Base-by-base conservation (phyloP, 305 asterid species). In the Rubia peregrina region DNA sequence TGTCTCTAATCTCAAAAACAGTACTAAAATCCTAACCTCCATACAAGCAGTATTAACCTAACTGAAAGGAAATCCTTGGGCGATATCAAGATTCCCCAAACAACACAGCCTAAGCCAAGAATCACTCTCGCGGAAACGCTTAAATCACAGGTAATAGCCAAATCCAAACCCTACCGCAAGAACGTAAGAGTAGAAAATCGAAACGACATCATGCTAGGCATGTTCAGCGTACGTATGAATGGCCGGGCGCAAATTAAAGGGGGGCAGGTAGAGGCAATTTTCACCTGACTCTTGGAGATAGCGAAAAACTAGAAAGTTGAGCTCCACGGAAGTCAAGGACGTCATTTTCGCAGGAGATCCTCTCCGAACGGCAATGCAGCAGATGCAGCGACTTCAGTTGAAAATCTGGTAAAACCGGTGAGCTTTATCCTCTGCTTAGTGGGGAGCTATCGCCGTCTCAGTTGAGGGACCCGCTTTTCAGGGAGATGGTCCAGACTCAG, bases 211-310 rank as follows among this genome's bases (percentile, higher is more conserved):
- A 9, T 11, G 19, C 22, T 40, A 38, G 14, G 48, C 46, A 16
- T 16, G 24, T 6, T 17, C 16, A 64, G 30, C 10, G 68, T 7
- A 62, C 49, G 69, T 53, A 36, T 5, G 68, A 4, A 43, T 24
- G 24, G 9, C 4, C 30, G 61, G 41, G 41, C 61, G 57, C 1
- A 44, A 24, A 17, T 43, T 12, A 40, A 41, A 17, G 9, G 71
- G 43, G 51, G 13, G 63, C 40, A 9, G 19, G 65, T 56, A 24
- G 51, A 12, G 9, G 41, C 16, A 9, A 48, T 12, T 51, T 17
- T 14, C 26, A 85, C 90, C 86, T 76, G 87, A 81, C 63, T 83
- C 90, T 19, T 65, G 79, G 12, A 85, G 83, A 66, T 85, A 83
- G 67, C 87, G 90, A 41, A 67, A 75, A 21, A 83, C 69, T 22